A percentile compares a stretch with the other conserved stretches of the same genome.
Conservation (phyloP, 78 protist genomes). For the Dictyostelium capitatum region DNA sequence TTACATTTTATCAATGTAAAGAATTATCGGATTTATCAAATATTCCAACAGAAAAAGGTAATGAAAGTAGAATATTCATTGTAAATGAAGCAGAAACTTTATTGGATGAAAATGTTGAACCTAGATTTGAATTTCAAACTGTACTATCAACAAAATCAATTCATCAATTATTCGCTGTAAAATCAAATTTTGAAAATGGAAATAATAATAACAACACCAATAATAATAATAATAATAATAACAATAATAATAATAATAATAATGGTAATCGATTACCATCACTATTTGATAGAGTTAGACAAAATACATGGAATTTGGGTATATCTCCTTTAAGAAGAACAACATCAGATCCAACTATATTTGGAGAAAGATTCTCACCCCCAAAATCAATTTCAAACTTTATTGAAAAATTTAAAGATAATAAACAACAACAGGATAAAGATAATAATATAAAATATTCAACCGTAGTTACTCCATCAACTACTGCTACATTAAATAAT, state of each 20-base stretch:
- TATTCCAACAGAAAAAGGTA: constrained; percentile 40
- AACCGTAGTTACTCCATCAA: background rate
- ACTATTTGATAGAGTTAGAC: constrained; percentile 52
- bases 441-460: background rate
- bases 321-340: constrained; percentile 74
- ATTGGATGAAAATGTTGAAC: background rate
- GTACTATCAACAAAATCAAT: constrained; percentile 57
- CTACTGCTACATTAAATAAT: background rate
- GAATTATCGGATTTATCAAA: constrained; percentile 23
- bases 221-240: background rate
- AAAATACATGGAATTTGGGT: constrained; percentile 80
- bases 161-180: constrained; percentile 71
- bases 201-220: background rate
- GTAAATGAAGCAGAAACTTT: background rate
- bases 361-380: constrained; percentile 58
- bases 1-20: constrained; percentile 56
- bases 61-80: constrained; percentile 67
- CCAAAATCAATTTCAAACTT: constrained; percentile 52
- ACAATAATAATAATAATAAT: background rate
- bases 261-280: constrained; percentile 1
- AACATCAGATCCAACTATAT: constrained; percentile 72
- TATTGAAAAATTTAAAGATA: constrained; percentile 59
- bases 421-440: background rate
- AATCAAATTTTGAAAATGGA: constrained; percentile 52
- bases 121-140: constrained; percentile 64